Evolutionary conservation across 345 rosid species (phyloP).

Genomic region (Reutealis trisperma): DNA sequence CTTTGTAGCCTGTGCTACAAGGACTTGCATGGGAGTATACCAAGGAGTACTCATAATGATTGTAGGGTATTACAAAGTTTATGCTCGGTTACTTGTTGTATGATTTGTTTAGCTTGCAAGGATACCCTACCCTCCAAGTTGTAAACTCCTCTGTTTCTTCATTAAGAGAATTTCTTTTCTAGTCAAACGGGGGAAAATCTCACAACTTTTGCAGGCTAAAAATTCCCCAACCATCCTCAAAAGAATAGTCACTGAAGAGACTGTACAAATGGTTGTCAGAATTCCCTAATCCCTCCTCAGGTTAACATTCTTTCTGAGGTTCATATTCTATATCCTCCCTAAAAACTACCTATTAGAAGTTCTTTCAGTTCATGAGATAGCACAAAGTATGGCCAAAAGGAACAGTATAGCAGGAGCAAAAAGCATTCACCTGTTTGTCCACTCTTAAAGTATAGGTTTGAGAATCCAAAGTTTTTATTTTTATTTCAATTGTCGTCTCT

Average conservation of each 20-base stretch:
- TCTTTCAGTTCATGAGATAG: neutral
- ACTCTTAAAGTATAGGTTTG: slow-evolving; percentile 73
- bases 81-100: neutral
- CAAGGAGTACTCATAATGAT: neutral
- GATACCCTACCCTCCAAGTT: neutral
- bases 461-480: slow-evolving; percentile 71
- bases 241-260: neutral
- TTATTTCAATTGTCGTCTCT: slow-evolving; percentile 63
- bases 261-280: neutral
- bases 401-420: slow-evolving; percentile 3
- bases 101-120: neutral
- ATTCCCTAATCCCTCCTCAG: neutral
- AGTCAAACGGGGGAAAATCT: neutral
- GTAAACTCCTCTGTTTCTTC: neutral
- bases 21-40: neutral
- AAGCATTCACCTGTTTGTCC: slow-evolving; percentile 61
- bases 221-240: neutral
- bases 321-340: neutral
- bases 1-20: neutral
- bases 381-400: neutral
- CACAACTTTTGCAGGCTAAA: neutral
- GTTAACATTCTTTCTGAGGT: neutral
- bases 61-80: neutral
- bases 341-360: slow-evolving; percentile 3
- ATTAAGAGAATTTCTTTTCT: neutral